phyloP scores from a whole-genome alignment of 2,329 filamentous ascomycete species.

The Ceratocystis albifundus region DNA sequence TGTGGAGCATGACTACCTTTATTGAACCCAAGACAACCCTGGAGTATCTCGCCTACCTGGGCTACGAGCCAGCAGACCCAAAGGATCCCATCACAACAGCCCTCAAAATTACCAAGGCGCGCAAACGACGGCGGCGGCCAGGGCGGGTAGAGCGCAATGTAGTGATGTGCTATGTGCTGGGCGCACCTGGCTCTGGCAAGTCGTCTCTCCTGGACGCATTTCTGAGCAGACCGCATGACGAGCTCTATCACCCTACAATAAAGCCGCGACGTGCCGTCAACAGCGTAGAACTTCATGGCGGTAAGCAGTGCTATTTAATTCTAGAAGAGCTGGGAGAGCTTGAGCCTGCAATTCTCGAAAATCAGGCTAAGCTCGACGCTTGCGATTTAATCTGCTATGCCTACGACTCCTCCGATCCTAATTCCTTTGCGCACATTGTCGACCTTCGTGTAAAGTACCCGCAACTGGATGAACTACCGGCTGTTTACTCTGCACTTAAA shows the following conservation, averaged over 20 bases:
- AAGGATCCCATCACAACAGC: conserved; percentile 69
- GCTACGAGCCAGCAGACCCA: conserved; percentile 72
- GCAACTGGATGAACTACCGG: conserved; percentile 76
- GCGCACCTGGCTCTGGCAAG: conserved; percentile 77
- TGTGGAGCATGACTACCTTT: conserved; percentile 99
- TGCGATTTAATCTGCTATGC: conserved; percentile 92
- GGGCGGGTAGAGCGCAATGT: conserved; percentile 89
- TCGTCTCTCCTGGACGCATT: conserved; percentile 85
- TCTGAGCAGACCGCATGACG: conserved; percentile 73
- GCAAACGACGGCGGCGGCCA: conserved; percentile 70
- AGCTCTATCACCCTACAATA: conserved; percentile 83
- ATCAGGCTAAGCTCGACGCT: conserved; percentile 75
- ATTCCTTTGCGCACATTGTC: conserved; percentile 88
- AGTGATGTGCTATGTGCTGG: conserved; percentile 83
- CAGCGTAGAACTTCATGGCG: conserved; percentile 87
- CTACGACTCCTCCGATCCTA: conserved; percentile 93
- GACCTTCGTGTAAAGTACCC: conserved; percentile 66
- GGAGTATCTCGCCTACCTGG: conserved; percentile 90
- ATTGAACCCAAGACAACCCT: conserved; percentile 89
- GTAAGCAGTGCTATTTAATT: conserved; percentile 94
- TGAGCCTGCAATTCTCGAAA: conserved; percentile 90
- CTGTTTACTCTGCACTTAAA: conserved; percentile 86
- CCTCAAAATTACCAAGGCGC: conserved; percentile 81
- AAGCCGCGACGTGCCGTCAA: conserved; percentile 90
- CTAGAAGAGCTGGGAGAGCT: conserved; percentile 88